These are phyloP conservation scores for Gossypium anomalum DNA, from an alignment of 345 rosid species.

Conservation along the genomic window DNA sequence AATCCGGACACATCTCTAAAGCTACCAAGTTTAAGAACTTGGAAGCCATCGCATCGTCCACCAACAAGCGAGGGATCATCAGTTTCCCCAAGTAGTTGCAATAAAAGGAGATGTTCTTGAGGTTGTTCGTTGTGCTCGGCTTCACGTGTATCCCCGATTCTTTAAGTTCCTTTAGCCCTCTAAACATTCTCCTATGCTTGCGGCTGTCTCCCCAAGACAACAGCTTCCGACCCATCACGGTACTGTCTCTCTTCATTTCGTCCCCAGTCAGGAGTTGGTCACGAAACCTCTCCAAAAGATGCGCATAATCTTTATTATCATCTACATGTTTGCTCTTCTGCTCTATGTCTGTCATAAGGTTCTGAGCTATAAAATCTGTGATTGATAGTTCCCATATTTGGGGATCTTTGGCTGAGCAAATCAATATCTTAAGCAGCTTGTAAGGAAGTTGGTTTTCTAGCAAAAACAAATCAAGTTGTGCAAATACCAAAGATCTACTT, in stretches of 20 bases:
- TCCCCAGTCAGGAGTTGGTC: neutral
- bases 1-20: slow-evolving; percentile 13
- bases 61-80: neutral
- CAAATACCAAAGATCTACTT: neutral
- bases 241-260: neutral
- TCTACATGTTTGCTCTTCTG: neutral
- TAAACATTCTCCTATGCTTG: neutral
- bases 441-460: slow-evolving; percentile 30
- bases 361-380: neutral
- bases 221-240: neutral
- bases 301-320: neutral
- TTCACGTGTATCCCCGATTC: neutral
- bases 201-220: neutral
- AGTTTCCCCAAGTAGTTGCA: neutral
- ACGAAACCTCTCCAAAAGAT: slow-evolving; percentile 22
- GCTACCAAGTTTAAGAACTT: slow-evolving; percentile 21
- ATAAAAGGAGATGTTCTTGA: neutral
- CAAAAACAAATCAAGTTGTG: slow-evolving; percentile 21
- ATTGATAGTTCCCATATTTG: neutral
- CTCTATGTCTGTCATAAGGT: neutral
- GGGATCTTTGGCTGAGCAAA: neutral
- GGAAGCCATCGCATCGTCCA: slow-evolving; percentile 6
- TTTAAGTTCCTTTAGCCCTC: neutral
- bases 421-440: slow-evolving; percentile 7
- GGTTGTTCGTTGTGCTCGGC: neutral